Evolutionary conservation across 257 asterid genomes (phyloP), one percentile per base, ranked within the genome.

Genomic region (Avicennia marina): DNA sequence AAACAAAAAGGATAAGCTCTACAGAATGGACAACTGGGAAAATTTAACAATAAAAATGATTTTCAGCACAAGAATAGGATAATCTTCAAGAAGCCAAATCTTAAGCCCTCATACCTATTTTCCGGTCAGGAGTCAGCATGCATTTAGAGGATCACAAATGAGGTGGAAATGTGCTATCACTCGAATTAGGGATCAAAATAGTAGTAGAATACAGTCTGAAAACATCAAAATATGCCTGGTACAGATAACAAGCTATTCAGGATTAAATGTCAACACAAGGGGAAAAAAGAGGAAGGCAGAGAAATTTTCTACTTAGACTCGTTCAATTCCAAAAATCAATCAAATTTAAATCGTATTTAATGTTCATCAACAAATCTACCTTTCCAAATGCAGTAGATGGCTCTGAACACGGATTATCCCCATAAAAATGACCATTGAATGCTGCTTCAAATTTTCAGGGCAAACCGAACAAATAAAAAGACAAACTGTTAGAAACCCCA

Each of bases 171-270:
- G 68, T 52, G 40, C 68, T 77, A 33, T 80, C 89, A 53, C 77
- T 58, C 53, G 78, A 74, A 77, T 78, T 86, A 29, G 82, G 83
- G 40, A 86, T 82, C 77, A 84, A 71, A 51, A 76, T 65, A 7
- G 87, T 53, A 32, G 90, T 75, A 11, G 81, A 82, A 72, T 71
- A 78, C 64, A 72, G 70, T 71, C 69, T 68, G 51, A 19, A 58
- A 15, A 70, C 58, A 62, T 66, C 69, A 56, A 65, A 56, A 44
- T 67, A 19, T 15, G 65, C 55, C 74, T 78, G 82, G 38, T 49
- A 54, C 77, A 60, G 41, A 45, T 8, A 51, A 61, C 10, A 53
- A 19, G 15, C 62, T 20, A 61, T 19, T 42, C 19, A 53, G 45
- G 38, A 19, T 54, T 65, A 25, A 53, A 47, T 36, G 25, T 48